Percentiles rank a stretch among this genome's conserved stretches.
phyloP scores from a whole-genome alignment of 768 basidiomycete genomes.

The Lanmaoa rubissima region DNA sequence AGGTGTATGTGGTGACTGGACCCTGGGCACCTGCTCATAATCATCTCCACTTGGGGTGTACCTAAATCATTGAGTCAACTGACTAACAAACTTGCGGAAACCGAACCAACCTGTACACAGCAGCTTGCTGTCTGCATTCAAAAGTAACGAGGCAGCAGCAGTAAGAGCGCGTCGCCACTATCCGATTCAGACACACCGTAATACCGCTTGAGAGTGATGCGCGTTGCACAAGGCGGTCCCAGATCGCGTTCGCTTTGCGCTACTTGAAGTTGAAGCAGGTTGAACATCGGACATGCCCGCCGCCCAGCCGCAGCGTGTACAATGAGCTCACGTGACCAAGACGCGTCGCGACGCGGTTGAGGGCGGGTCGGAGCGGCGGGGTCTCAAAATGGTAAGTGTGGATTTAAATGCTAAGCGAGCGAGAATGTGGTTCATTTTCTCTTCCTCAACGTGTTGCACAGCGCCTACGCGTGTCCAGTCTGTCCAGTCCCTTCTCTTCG shows the following conservation, averaged over 20 bases:
- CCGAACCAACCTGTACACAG: conserved; percentile 4
- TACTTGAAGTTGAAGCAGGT: no score
- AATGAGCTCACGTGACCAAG: conserved; percentile 21
- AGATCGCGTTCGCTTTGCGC: no score
- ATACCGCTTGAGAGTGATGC: neutral
- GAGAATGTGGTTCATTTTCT: conserved; percentile 19
- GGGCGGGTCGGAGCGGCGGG: conserved; percentile 34
- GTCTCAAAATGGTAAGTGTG: conserved; percentile 29
- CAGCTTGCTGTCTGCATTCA: no score
- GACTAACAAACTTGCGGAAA: neutral
- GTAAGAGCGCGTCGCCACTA: neutral
- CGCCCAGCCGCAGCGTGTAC: neutral
- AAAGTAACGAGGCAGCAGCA: neutral
- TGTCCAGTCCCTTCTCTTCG: neutral
- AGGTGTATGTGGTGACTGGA: neutral
- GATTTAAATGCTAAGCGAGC: conserved; percentile 34
- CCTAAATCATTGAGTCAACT: neutral
- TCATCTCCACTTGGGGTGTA: neutral
- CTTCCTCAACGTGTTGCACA: conserved; percentile 35
- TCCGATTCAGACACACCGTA: no score
- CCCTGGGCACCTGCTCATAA: conserved; percentile 13
- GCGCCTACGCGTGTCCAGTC: conserved; percentile 20
- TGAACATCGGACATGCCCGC: neutral
- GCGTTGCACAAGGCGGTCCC: neutral
- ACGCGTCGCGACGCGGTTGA: conserved; percentile 28